A percentile compares a stretch with the other conserved stretches of the same genome.
phyloP scores from a whole-genome alignment of 2,329 filamentous ascomycete species.

The Ceratocystis variospora region DNA sequence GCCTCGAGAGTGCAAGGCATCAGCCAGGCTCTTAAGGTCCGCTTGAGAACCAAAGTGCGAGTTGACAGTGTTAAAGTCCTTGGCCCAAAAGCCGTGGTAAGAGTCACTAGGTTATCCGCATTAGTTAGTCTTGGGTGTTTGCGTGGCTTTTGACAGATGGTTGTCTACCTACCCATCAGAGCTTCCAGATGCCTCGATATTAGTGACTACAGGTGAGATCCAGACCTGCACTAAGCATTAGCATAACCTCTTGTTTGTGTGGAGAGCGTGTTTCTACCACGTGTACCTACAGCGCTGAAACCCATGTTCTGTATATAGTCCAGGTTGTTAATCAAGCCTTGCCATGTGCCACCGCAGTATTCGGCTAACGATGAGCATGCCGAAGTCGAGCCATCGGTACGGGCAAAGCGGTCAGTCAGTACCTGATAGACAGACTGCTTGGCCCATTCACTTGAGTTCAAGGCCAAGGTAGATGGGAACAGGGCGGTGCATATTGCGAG shows the following conservation, averaged over 20 bases:
- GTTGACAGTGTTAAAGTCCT: conserved; percentile 32
- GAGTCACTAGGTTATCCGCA: conserved; percentile 24
- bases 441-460: conserved; percentile 27
- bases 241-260: background rate
- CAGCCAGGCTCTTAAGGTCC: conserved; percentile 35
- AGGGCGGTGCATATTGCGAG: conserved; percentile 2
- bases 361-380: conserved; percentile 23
- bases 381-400: conserved; percentile 28
- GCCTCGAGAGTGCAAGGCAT: conserved; percentile 35
- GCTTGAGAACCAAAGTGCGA: conserved; percentile 35
- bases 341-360: conserved; percentile 40
- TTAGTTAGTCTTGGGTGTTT: background rate
- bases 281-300: conserved; percentile 27
- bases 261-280: background rate
- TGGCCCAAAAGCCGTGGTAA: conserved; percentile 32
- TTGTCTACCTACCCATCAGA: conserved; percentile 19
- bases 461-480: conserved; percentile 19
- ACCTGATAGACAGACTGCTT: conserved; percentile 35
- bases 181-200: conserved; percentile 27
- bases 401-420: conserved; percentile 32
- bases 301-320: conserved; percentile 39
- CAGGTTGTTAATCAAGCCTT: conserved; percentile 35
- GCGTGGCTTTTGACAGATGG: background rate
- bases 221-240: conserved; percentile 23
- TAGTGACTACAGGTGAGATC: conserved; percentile 33